Evolutionary conservation across 1,284 basidiomycete genomes (phyloP), one percentile per base, ranked within the genome.

Genomic region (Golubevia pallescens): DNA sequence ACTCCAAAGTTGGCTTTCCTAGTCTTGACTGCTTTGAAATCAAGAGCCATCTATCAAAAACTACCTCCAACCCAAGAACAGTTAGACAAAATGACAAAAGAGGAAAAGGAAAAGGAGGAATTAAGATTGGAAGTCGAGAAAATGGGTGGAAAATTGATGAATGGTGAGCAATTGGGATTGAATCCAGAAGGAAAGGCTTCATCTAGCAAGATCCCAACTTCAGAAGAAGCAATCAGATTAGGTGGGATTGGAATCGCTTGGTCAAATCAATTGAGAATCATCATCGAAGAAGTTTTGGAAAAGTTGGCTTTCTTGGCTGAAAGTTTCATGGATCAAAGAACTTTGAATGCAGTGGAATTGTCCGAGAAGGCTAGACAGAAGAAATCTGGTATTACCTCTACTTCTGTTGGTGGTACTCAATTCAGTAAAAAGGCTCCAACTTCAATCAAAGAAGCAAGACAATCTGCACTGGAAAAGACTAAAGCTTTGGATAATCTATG

Each of bases 1-100:
- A 67, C 78, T 14, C 77, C 77, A 14, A 78, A 78, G 59, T 70
- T 80, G 28, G 72, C 70, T 38, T 80, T 80, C 42, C 65, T 80
- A 24, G 71, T 76, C 55, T 76, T 78, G 58, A 71, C 76, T 5
- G 74, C 77, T 0, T 70, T 67, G 63, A 80, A 78, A 67, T 66
- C 74, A 56, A 66, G 70, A n/a, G 20, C 28, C 1, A 64, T 70
- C 0, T 70, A 60, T 34, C 5, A 38, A 10, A 38, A 38, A 38
- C 5, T 13, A 16, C 16, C 42, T 48, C 13, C 42, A 48, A 48
- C 42, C 13, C 13, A 48, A 48, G 42, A 48, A 16, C 42, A 48
- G 42, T 28, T 28, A 28, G 28, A 28, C 28, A 48, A 48, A 16
- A 48, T 48, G 42, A 48, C 13, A 16, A 48, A 48, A 48, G 10